Conservation (phyloP, 164 flowering plant species). For the grape (Vitis vinifera) region ASM3070453v1 NC_081810.1:5448501-5449000, state of each 20-base stretch:
- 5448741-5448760: neutral
- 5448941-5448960: conserved; percentile 35
- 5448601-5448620: neutral
- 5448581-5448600: no score
- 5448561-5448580: no score
- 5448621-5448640: neutral
- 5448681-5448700: neutral
- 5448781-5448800: neutral
- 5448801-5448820: neutral
- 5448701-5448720: neutral
- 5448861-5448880: conserved; percentile 27
- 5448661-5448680: neutral
- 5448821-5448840: conserved; percentile 24
- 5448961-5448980: conserved; percentile 26
- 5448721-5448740: no score
- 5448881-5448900: conserved; percentile 31
- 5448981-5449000: conserved; percentile 29
- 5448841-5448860: conserved; percentile 30
- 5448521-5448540: no score
- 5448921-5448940: conserved; percentile 30
- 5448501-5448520: no score
- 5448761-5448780: neutral
- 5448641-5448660: neutral
- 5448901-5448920: conserved; percentile 28
- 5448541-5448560: no score